Base-by-base conservation (phyloP, 768 basidiomycete species). In the Tylopilus rubrobrunneus region DNA sequence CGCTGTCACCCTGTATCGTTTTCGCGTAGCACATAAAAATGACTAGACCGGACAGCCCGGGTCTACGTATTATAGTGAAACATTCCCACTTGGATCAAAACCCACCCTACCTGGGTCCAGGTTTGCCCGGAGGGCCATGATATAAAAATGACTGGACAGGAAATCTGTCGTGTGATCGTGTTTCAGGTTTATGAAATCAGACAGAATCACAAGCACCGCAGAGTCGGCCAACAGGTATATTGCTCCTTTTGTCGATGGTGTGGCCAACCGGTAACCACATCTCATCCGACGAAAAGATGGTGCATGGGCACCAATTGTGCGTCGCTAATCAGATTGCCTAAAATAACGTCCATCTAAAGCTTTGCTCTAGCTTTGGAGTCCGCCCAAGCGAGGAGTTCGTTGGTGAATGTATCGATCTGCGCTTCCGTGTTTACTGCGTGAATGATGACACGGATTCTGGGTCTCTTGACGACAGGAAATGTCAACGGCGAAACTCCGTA, bases 381-480 rank as follows among this genome's bases (percentile, higher is more conserved):
- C 11, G 27, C 48, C 48, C 48, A 49, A 19, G n/a, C 11, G 12
- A 49, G 1, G 17, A 49, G 27, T 29, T 49, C 37, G 7, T 33
- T 8, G 31, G 28, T 10, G 15, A 51, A 23, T 9, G 42, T 7
- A 19, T 51, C 49, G 4, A 51, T 44, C 23, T 44, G 15, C 7
- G 34, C 11, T 36, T 55, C 58, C n/a, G 56, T 63, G 47, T 60
- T 63, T 2, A 36, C 9, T 3, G 58, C 61, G n/a, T 63, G 62
- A 7, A 60, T 45, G 23, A 41, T 49, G 43, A 63, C 29, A 27
- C 58, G 61, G 7, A 63, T 55, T 10, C 61, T 33, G 0, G 62
- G 51, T 23, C 25, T 40, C 8, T 27, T 60, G 10, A 56, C 55
- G 14, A 46, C 28, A 2, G 62, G 61, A 17, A 46, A 55, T 3